Evolutionary conservation across 2,329 filamentous ascomycete species (phyloP), one percentile per base, ranked within the genome.

Genomic region (Didymella pinodella): DNA sequence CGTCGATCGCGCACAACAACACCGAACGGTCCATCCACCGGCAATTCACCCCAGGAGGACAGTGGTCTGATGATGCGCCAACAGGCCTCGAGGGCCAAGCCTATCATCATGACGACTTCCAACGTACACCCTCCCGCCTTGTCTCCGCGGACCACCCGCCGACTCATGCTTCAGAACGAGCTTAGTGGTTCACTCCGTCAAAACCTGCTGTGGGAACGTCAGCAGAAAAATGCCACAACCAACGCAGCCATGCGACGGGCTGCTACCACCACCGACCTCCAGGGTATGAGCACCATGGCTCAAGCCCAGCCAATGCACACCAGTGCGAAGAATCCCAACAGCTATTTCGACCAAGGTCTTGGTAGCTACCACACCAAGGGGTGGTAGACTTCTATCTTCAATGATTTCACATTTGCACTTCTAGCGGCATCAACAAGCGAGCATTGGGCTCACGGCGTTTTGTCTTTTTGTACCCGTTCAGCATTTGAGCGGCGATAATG

Each of bases 81-180:
- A 32, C 74, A 74, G 48, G 82, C 88, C 45, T 86, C 90, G 41
- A 85, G 89, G 43, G 89, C 92, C 1, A 92, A 94, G 76, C 92
- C 93, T 28, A 97, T 97, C 72, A 86, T 89, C 70, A 86, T 89
- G 72, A 89, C 87, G 14, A 85, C 89, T 20, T 85, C 85, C n/a
- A 88, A 88, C 57, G 81, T 81, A 6, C 87, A 90, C 65, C 90
- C 91, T 54, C 87, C 88, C 28, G 91, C 92, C 1, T 85, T 97
- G 65, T 98, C 95, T 5, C 95, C 95, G 4, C 88, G 93, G 57
- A 97, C 94, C 0, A 97, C 93, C 0, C 87, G 95, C 50, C 87
- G 93, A 61, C 96, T 97, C 78, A 99, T 99, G 95, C 85, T 99
- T 56, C 90, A 92, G 8, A 96, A 92, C 0, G 95, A 99, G 80